Base-by-base conservation (phyloP, 148 eudicot species). In the Dianthus caryophyllus region DNA sequence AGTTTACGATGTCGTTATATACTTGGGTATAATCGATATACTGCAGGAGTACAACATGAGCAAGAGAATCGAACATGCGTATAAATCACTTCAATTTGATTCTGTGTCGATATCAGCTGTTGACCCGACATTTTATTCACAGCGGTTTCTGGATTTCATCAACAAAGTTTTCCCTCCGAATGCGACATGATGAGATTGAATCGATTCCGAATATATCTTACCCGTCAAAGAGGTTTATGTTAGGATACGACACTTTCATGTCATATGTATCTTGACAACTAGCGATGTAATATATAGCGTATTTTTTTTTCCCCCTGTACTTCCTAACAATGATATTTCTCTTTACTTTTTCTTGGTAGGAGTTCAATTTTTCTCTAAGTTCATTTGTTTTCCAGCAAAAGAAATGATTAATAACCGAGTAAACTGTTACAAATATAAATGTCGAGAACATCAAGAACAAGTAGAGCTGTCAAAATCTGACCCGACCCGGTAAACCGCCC, bases 21-120 rank as follows among this genome's bases (percentile, higher is more conserved):
- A 90, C 83, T 75, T 94, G 61, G 99, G 99, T 57, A 86, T 94
- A 51, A 94, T 94, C 13, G 99, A 94, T 81, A 94, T 94, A 66
- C 76, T 94, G 73, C 99, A 90, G 71, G 97, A 83, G 20, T 94
- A 90, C 81, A 90, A 90, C 84, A 77, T 85, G 67, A 71, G 71
- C 68, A 94, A 94, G 84, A 88, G 81, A 89, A 77, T 94, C 14
- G 99, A 94, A 70, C 97, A 90, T 59, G 88, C 97, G 10, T 94
- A 94, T 68, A 94, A 94, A 73, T 80, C 99, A 27, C 18, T 90
- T 30, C 99, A 94, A 56, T 94, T 90, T 16, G 99, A 94, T 80
- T 90, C 97, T 0, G 27, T 94, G 15, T 90, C 92, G 11, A 94
- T 94, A 69, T 94, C 99, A 6, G 93, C 93, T 8, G 99, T 94